Base-by-base conservation (phyloP, 805 yeast genomes). In the Lachancea kluyveri region DNA sequence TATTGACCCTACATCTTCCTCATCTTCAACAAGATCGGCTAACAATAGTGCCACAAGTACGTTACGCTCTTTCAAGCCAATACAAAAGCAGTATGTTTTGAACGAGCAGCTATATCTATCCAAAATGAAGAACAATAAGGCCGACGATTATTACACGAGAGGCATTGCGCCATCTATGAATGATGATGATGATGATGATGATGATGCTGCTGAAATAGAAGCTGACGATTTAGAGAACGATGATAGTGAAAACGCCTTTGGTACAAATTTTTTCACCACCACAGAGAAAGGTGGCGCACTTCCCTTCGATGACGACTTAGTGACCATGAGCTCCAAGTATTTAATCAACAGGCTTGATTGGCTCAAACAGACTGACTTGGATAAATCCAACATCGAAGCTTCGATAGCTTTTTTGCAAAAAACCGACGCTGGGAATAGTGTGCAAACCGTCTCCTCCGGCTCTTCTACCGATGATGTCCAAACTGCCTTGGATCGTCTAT, bases 131-230 rank as follows among this genome's bases (percentile, higher is more conserved):
- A 76, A 76, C 41, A 78, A 73, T 40, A 60, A 65, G 23, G 70
- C 64, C 3, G 85, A 81, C 52, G 92, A 82, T 45, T 79, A 79
- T 52, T 78, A 79, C 48, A 78, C 84, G 8, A 75, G 75, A 42
- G 84, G 79, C 4, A 72, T 78, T 24, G 62, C 74, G 0, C 57
- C 64, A 2, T 37, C 52, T 3, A 30, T 45, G 1, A 34, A 36
- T 12, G 43, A 46, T 9, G 67, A 60, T n/a, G 54, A 57, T 4
- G 60, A 58, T 8, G 59, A 59, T n/a, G 57, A 43, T 12, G 46
- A 50, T 13, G 60, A 58, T 4, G n/a, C n/a, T n/a, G 39, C 41
- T 9, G 57, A 55, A 4, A 45, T 46, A 6, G 54, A 46, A 15
- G 65, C 57, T 8, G 52, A 49, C 5, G 67, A 54, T 9, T 43